phyloP scores from a whole-genome alignment of 352 stramenopile species.

The Phytophthora palmivora region DNA sequence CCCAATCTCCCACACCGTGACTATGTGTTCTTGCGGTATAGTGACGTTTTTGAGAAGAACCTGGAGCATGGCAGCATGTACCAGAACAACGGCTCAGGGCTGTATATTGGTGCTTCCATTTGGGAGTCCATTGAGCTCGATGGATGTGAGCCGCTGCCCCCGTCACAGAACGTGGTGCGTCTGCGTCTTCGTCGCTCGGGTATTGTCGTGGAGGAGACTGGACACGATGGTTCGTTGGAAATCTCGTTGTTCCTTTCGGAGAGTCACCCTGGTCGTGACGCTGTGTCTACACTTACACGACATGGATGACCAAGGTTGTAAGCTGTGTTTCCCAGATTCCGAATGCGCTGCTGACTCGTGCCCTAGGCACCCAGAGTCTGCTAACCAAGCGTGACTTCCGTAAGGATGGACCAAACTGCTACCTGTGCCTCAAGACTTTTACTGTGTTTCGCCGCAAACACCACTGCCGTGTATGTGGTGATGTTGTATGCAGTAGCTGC shows the following conservation, averaged over 20 bases:
- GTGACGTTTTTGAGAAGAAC: constrained; percentile 80
- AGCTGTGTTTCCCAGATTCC: constrained; percentile 72
- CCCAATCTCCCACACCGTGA: constrained; percentile 84
- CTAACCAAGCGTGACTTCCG: constrained; percentile 80
- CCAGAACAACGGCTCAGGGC: constrained; percentile 63
- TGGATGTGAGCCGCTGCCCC: constrained; percentile 70
- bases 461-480: constrained; percentile 85
- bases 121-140: constrained; percentile 89
- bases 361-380: constrained; percentile 65
- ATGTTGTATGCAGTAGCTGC: constrained; percentile 88
- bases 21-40: constrained; percentile 89
- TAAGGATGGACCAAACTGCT: constrained; percentile 80
- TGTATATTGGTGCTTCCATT: constrained; percentile 79
- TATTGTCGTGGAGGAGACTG: constrained; percentile 82
- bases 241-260: constrained; percentile 83
- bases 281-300: constrained; percentile 77
- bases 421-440: constrained; percentile 79
- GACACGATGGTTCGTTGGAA: constrained; percentile 58
- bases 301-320: constrained; percentile 89
- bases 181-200: constrained; percentile 81
- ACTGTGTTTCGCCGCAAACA: constrained; percentile 83
- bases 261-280: constrained; percentile 69
- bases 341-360: constrained; percentile 70
- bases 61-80: constrained; percentile 65
- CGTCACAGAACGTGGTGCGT: constrained; percentile 83